These are phyloP conservation scores for Microsporum ferrugineum DNA, from an alignment of 2,329 filamentous ascomycete species.

Conservation along the genomic window DNA sequence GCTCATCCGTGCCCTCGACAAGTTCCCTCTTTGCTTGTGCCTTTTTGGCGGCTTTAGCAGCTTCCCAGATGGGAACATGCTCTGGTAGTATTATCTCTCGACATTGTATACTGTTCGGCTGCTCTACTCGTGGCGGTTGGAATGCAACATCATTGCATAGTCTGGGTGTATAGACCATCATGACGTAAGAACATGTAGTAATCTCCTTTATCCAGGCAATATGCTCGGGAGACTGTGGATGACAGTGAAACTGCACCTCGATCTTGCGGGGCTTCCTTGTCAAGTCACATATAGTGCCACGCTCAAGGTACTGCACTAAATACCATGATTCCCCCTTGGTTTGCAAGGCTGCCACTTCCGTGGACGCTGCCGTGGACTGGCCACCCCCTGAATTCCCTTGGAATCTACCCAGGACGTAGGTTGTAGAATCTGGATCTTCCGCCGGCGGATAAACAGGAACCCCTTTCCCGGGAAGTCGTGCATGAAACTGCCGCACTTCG, in stretches of 20 bases:
- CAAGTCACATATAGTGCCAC: constrained; percentile 74
- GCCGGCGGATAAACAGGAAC: constrained; percentile 58
- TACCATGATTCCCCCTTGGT: constrained; percentile 75
- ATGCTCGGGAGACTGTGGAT: constrained; percentile 60
- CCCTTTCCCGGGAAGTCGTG: constrained; percentile 57
- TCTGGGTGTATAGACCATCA: constrained; percentile 82
- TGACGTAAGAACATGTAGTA: constrained; percentile 80
- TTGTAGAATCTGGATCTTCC: constrained; percentile 62
- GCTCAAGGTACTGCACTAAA: constrained; percentile 67
- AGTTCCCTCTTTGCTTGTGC: constrained; percentile 24
- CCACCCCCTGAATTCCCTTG: constrained; percentile 23
- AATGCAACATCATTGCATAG: constrained; percentile 83
- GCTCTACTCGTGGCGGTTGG: constrained; percentile 64
- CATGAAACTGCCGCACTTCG: constrained; percentile 83
- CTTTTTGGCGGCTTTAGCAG: constrained; percentile 19
- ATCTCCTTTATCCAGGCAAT: constrained; percentile 92
- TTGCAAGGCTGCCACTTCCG: constrained; percentile 54
- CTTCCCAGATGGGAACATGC: constrained; percentile 40
- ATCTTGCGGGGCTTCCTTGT: constrained; percentile 71
- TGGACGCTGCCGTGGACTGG: constrained; percentile 17
- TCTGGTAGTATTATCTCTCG: constrained; percentile 55
- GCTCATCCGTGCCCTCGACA: constrained; percentile 22
- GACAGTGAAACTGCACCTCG: constrained; percentile 70
- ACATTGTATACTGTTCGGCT: constrained; percentile 66
- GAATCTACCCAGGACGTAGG: constrained; percentile 64